Base-by-base conservation (phyloP, 768 basidiomycete genomes). In the Collybia nuda region DNA sequence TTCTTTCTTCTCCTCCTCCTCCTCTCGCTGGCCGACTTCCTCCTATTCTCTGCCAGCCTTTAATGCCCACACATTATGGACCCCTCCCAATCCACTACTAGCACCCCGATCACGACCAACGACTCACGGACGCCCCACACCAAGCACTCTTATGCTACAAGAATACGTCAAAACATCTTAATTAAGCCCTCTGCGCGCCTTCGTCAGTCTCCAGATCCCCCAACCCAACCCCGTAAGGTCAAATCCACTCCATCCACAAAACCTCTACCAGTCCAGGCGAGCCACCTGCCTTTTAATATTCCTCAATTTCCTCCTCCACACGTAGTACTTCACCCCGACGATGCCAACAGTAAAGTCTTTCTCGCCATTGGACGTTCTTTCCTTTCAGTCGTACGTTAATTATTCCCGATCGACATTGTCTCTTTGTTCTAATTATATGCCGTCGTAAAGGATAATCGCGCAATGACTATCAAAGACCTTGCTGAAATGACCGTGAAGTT, bases 391-490 rank as follows among this genome's bases (percentile, higher is more conserved):
- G 87, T 88, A 60, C 59, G 86, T 74, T 21, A 29, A 35, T 39
- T 36, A 58, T 46, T 51, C 57, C 43, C n/a, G 53, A 32, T 49
- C 56, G 45, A 54, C 36, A 50, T 55, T 61, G 45, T 57, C 52
- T 17, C 46, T 35, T 53, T 55, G 47, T 17, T 42, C 40, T 51
- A 40, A 51, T 56, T 59, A 44, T 37, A 19, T 23, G 53, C 46
- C 40, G 26, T 53, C 35, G 9, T 37, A 18, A 49, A 89, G 86
- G 81, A 86, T 61, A 91, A 91, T 67, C 82, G 86, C 43, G 88
- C 88, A 41, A 87, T 90, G 84, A 90, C 88, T 37, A 86, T 90
- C 71, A 91, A 90, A 66, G 88, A 91, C 71, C 81, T 91, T 47
- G 84, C 89, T 26, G 86, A 90, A 58, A 80, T 84, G 70, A 77